Evolutionary conservation across 2,329 filamentous ascomycete genomes (phyloP), one percentile per base, ranked within the genome.

Genomic region (Leptographium galeiforme): DNA sequence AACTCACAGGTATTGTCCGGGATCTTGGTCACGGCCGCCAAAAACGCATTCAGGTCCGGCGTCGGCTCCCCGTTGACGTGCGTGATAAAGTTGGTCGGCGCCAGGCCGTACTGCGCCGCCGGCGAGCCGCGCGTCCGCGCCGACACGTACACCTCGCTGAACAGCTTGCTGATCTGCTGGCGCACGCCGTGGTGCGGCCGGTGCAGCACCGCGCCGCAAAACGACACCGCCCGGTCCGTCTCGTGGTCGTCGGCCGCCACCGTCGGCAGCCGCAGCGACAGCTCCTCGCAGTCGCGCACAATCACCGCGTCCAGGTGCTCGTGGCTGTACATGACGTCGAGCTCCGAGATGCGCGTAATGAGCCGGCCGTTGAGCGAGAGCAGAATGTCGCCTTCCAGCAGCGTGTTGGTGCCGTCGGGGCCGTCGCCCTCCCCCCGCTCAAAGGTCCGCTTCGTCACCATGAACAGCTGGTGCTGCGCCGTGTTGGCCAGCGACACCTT

Each of bases 21-120:
- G 61, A 98, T 96, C 68, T 86, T 84, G 61, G 85, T 81, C 18
- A 94, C 89, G 58, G 89, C 86, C 32, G 74, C 73, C 57, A 97
- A 74, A 68, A 98, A 97, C 4, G 79, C 71, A 61, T 87, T 79
- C 10, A 98, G 74, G 62, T 95, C 85, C 1, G 84, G 85, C 0
- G 93, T 97, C 16, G 86, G 75, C 55, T 87, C 79, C 52, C 89
- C 89, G 66, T 98, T 98, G 61, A 98, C 90, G 58, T 93, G 89
- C 0, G 91, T 94, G 67, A 98, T 87, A 69, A 98, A 98, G 68
- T 97, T 98, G 16, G 93, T 98, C 1, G 91, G 90, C 6, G 91
- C 88, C 34, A 98, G 79, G 16, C 89, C 89, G 64, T 95, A 95
- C 66, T 91, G 88, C 64, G 90, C 93, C 0, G 88, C 79, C 0